Evolutionary conservation across 129 eudicot species (phyloP).

Genomic region (Chrysanthemum lavandulifolium): DNA sequence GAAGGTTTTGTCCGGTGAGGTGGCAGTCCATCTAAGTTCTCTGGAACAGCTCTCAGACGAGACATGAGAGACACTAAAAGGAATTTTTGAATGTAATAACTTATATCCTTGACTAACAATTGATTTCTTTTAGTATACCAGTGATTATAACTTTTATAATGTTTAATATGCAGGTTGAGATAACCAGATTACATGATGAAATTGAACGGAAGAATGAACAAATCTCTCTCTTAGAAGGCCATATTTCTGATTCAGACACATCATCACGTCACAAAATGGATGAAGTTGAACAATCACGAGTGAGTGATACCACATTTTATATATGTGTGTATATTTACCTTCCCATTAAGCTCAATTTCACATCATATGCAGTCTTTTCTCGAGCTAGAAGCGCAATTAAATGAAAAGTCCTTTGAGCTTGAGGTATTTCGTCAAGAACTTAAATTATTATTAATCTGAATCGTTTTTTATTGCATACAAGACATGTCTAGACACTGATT

Average conservation of each 20-base stretch:
- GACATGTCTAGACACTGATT: conserved; percentile 10
- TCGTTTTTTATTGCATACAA: background rate
- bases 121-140: background rate
- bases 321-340: background rate
- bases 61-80: conserved; percentile 46
- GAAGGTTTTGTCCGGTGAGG: conserved; percentile 76
- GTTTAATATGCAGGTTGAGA: conserved; percentile 51
- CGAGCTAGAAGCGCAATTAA: conserved; percentile 65
- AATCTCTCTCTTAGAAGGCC: conserved; percentile 58
- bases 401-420: conserved; percentile 86
- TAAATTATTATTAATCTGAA: background rate
- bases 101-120: conserved; percentile 1
- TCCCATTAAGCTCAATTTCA: conserved; percentile 7
- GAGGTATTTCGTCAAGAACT: conserved; percentile 51
- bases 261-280: conserved; percentile 49
- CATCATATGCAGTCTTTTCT: conserved; percentile 49
- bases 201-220: conserved; percentile 57
- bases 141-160: conserved; percentile 12
- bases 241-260: conserved; percentile 49
- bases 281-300: conserved; percentile 53
- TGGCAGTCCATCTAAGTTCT: conserved; percentile 64
- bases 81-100: conserved; percentile 49
- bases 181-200: conserved; percentile 63
- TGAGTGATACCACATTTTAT: conserved; percentile 29
- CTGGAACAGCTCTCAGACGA: conserved; percentile 65